Evolutionary conservation across 2,329 filamentous ascomycete species (phyloP).

Genomic region (Fusarium proliferatum): DNA sequence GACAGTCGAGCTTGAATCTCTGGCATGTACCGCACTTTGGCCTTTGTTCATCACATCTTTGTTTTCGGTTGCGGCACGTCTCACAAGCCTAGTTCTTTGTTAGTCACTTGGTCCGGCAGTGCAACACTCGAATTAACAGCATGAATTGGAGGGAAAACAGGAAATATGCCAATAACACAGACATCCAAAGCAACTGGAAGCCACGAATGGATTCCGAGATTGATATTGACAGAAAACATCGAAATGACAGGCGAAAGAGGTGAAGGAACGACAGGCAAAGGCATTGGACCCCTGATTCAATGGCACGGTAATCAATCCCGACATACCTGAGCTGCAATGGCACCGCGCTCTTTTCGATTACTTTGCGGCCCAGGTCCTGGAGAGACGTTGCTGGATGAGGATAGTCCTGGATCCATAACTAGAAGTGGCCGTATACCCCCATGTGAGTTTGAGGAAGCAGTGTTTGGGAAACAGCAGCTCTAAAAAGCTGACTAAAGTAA

Average conservation of each 20-base stretch:
- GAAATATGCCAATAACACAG: not conserved
- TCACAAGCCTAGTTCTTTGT: slow-evolving; percentile 61
- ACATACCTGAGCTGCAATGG: slow-evolving; percentile 54
- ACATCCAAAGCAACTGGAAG: not conserved
- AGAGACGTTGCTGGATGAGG: slow-evolving; percentile 48
- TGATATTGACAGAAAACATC: not conserved
- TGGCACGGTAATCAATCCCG: not conserved
- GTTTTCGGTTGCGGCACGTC: slow-evolving; percentile 69
- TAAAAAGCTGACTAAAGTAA: slow-evolving; percentile 41
- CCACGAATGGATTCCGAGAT: not conserved
- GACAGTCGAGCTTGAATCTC: slow-evolving; percentile 67
- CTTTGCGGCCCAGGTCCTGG: slow-evolving; percentile 48
- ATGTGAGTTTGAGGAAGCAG: slow-evolving; percentile 26
- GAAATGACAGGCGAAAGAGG: not conserved
- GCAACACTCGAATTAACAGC: not conserved
- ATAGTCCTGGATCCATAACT: slow-evolving; percentile 44
- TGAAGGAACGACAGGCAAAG: not conserved
- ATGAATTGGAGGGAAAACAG: too few species aligned
- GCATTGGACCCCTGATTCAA: not conserved
- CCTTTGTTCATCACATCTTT: slow-evolving; percentile 71
- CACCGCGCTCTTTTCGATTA: slow-evolving; percentile 53
- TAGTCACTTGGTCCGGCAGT: slow-evolving; percentile 4
- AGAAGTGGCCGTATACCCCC: slow-evolving; percentile 32
- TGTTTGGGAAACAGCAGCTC: slow-evolving; percentile 32
- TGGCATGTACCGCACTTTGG: slow-evolving; percentile 71